Evolutionary conservation across 108 stramenopile genomes (phyloP).

Genomic region (Schizochytrium sp.): DNA sequence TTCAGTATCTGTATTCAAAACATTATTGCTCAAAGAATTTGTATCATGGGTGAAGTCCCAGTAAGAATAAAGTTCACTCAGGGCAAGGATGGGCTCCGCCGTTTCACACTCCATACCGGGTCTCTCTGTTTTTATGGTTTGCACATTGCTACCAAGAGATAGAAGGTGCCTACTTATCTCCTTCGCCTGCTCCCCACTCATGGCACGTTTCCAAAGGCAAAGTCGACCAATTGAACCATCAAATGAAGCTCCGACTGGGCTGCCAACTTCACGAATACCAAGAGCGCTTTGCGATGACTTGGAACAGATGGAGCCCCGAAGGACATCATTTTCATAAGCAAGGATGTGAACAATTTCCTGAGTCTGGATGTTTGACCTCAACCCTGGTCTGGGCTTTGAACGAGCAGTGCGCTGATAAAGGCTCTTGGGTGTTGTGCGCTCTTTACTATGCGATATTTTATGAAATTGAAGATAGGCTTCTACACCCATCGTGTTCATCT

Average conservation of each 20-base stretch:
- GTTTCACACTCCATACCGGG: not conserved
- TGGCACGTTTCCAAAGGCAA: not conserved
- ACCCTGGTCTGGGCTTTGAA: no score
- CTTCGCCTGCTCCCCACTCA: not conserved
- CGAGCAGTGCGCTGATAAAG: no score
- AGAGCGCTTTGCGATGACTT: not conserved
- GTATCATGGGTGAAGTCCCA: not conserved
- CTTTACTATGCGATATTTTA: not conserved
- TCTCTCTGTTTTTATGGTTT: not conserved
- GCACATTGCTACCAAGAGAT: not conserved
- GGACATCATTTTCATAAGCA: not conserved
- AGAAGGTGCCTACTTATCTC: not conserved
- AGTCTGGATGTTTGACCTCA: not conserved
- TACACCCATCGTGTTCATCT: not conserved
- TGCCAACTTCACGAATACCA: not conserved
- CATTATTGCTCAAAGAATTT: no score
- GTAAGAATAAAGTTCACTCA: not conserved
- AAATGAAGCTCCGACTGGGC: not conserved
- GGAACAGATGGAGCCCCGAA: not conserved
- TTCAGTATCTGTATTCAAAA: no score
- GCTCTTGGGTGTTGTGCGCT: not conserved
- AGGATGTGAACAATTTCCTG: not conserved
- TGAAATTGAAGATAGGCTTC: slow-evolving; percentile 31
- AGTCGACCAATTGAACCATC: not conserved
- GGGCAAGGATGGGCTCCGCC: not conserved